Evolutionary conservation across 331 rosid genomes (phyloP).

Genomic region (Rosa hybrid): DNA sequence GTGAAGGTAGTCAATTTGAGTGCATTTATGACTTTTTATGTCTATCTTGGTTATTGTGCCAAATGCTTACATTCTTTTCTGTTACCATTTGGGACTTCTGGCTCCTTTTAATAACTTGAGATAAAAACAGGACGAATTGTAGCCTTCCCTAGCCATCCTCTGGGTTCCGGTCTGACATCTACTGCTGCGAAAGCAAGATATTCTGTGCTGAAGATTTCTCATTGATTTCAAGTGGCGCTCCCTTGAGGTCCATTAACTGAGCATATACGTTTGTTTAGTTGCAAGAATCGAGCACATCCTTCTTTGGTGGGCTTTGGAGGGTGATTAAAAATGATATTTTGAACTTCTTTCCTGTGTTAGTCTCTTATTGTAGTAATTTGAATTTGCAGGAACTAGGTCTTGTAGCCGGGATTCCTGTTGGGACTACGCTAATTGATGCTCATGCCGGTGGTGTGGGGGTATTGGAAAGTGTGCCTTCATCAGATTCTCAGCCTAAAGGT

Average conservation of each 20-base stretch:
- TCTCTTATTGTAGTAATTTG: constrained; percentile 26
- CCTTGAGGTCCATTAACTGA: constrained; percentile 40
- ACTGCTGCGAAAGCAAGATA: constrained; percentile 90
- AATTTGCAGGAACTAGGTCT: constrained; percentile 84
- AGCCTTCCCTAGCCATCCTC: constrained; percentile 96
- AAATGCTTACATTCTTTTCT: constrained; percentile 1
- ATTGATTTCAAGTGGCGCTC: constrained; percentile 50
- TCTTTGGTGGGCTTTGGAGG: constrained; percentile 31
- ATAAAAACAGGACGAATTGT: constrained; percentile 92
- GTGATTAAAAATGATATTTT: constrained; percentile 33
- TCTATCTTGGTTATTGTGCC: background rate
- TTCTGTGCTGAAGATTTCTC: constrained; percentile 46
- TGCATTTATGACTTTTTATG: background rate
- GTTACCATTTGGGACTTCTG: constrained; percentile 29
- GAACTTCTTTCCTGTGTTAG: background rate
- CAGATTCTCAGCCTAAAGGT: constrained; percentile 62
- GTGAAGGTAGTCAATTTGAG: background rate
- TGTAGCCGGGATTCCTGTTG: constrained; percentile 89
- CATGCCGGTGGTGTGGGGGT: constrained; percentile 99
- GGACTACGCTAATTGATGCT: constrained; percentile 93
- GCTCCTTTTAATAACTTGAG: constrained; percentile 36
- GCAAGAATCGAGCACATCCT: constrained; percentile 26
- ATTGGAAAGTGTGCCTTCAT: constrained; percentile 70
- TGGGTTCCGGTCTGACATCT: constrained; percentile 92
- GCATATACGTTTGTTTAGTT: constrained; percentile 29